Evolutionary conservation across 176 grass and related monocot species (phyloP).

Genomic region (sorghum (Sorghum bicolor)): Sorghum_bicolor_NCBIv3 NC_012879.2:10995001-10995500

Average conservation of each 20-base stretch:
- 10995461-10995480: background rate
- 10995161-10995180: background rate
- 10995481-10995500: background rate
- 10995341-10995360: background rate
- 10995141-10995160: too few relatives aligned
- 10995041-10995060: too few relatives aligned
- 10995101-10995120: too few relatives aligned
- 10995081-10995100: too few relatives aligned
- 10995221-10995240: background rate
- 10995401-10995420: conserved; percentile 14
- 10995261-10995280: background rate
- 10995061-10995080: too few relatives aligned
- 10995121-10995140: too few relatives aligned
- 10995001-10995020: too few relatives aligned
- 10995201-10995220: background rate
- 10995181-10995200: background rate
- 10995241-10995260: background rate
- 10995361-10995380: conserved; percentile 11
- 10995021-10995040: too few relatives aligned
- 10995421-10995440: background rate
- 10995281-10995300: background rate
- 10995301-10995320: background rate
- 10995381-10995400: background rate
- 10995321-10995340: background rate
- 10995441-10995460: background rate